phyloP scores from a whole-genome alignment of 352 stramenopile genomes.

The Phytophthora fragariaefolia region DNA sequence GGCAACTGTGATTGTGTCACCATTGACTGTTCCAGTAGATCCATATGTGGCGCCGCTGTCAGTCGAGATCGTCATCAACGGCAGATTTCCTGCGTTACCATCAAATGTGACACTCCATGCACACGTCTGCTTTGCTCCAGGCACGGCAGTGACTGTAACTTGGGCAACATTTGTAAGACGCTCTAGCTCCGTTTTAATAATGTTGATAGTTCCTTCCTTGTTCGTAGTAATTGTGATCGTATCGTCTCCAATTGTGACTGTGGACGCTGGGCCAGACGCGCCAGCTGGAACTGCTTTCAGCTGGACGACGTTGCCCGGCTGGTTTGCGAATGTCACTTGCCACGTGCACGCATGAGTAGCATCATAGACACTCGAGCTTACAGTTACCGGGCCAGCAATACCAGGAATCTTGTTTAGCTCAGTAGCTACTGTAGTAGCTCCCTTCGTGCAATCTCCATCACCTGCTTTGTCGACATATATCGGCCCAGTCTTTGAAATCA shows the following conservation, averaged over 20 bases:
- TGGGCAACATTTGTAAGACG: constrained; percentile 89
- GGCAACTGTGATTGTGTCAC: constrained; percentile 60
- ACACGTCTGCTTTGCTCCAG: constrained; percentile 77
- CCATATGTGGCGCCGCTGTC: constrained; percentile 49
- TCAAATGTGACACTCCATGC: constrained; percentile 95
- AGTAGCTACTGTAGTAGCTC: constrained; percentile 52
- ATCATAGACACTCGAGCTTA: constrained; percentile 49
- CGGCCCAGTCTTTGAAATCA: constrained; percentile 65
- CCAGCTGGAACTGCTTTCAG: constrained; percentile 68
- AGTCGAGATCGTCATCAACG: constrained; percentile 60
- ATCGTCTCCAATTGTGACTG: constrained; percentile 78
- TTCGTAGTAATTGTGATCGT: constrained; percentile 80
- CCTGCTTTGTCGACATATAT: constrained; percentile 85
- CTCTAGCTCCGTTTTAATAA: constrained; percentile 96
- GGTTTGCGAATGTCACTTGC: constrained; percentile 90
- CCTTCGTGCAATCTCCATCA: constrained; percentile 83
- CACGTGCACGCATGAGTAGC: constrained; percentile 85
- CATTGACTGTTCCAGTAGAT: constrained; percentile 29
- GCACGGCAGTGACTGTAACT: constrained; percentile 84
- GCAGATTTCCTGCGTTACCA: constrained; percentile 90
- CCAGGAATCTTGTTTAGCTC: constrained; percentile 57
- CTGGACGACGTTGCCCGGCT: constrained; percentile 86
- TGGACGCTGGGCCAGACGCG: constrained; percentile 38
- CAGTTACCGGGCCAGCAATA: constrained; percentile 54
- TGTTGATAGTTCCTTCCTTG: constrained; percentile 85